Evolutionary conservation across 2,329 filamentous ascomycete species (phyloP).

Genomic region (Nigrospora oryzae): DNA sequence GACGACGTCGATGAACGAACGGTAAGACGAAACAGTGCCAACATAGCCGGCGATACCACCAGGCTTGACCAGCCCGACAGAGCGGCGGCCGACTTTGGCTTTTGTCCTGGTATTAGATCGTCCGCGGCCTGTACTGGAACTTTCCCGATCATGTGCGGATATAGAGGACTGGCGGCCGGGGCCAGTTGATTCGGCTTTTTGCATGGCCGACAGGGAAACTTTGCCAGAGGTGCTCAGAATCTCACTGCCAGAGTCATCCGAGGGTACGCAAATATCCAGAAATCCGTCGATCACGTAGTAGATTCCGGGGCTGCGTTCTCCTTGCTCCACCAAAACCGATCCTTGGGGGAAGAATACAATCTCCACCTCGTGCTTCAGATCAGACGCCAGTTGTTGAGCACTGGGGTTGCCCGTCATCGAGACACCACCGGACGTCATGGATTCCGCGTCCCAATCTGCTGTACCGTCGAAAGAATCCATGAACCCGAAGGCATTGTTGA

Average conservation of each 20-base stretch:
- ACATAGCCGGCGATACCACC: conserved; percentile 92
- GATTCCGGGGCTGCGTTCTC: conserved; percentile 88
- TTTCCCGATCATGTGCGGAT: conserved; percentile 3
- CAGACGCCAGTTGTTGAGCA: conserved; percentile 59
- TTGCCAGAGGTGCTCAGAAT: conserved; percentile 29
- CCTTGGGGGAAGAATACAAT: conserved; percentile 97
- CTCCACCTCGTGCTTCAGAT: conserved; percentile 86
- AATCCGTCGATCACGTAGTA: conserved; percentile 99
- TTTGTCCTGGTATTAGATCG: conserved; percentile 34
- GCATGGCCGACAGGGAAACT: conserved; percentile 24
- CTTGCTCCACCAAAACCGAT: conserved; percentile 90
- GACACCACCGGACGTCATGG: conserved; percentile 63
- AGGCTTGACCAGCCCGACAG: conserved; percentile 85
- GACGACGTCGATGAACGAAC: conserved; percentile 92
- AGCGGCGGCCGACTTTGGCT: conserved; percentile 45
- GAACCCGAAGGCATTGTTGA: conserved; percentile 78
- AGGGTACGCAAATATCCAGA: conserved; percentile 81
- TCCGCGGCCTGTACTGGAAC: conserved; percentile 11
- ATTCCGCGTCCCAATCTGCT: conserved; percentile 78
- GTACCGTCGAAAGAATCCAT: conserved; percentile 77
- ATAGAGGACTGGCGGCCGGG: conserved; percentile 8
- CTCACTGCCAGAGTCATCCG: conserved; percentile 43
- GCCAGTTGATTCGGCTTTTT: conserved; percentile 19
- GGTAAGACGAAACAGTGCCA: conserved; percentile 86
- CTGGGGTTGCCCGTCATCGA: conserved; percentile 54